Evolutionary conservation across 345 rosid genomes (phyloP).

Genomic region (Orychophragmus violaceus): DNA sequence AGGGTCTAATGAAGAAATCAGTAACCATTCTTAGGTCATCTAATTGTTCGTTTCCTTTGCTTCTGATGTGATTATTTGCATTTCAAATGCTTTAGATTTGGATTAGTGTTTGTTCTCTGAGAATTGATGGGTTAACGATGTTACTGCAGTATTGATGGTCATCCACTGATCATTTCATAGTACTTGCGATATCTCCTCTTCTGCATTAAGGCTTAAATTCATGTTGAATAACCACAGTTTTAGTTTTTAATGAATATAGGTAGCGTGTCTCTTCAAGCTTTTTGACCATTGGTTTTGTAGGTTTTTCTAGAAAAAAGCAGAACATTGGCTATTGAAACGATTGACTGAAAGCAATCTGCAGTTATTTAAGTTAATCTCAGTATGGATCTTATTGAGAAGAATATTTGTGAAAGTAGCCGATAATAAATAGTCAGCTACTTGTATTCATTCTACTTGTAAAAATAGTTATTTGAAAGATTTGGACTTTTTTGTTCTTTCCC

Average conservation of each 20-base stretch:
- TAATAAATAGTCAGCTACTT: no score
- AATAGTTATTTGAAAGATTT: no score
- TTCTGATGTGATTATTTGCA: neutral
- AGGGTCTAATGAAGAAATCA: neutral
- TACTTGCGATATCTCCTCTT: neutral
- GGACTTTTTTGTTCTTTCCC: no score
- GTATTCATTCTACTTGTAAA: no score
- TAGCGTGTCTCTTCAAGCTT: neutral
- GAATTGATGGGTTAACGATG: neutral
- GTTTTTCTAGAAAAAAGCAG: constrained; percentile 18
- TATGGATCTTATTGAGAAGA: constrained; percentile 79
- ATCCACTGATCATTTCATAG: neutral
- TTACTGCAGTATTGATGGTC: no score
- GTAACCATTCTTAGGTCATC: neutral
- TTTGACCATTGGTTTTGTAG: constrained; percentile 20
- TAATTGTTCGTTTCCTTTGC: neutral
- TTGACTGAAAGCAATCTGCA: constrained; percentile 65
- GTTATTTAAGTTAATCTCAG: constrained; percentile 55
- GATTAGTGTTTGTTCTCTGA: neutral
- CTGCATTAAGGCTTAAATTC: neutral
- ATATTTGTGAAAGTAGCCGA: no score
- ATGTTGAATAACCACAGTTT: neutral
- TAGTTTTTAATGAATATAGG: neutral
- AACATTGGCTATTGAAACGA: constrained; percentile 62
- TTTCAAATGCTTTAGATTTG: neutral